Percentiles rank a stretch among this genome's conserved stretches.
These are phyloP conservation scores for Penicillium simplicissimum DNA, from an alignment of 495 filamentous ascomycete genomes.

Conservation along the genomic window DNA sequence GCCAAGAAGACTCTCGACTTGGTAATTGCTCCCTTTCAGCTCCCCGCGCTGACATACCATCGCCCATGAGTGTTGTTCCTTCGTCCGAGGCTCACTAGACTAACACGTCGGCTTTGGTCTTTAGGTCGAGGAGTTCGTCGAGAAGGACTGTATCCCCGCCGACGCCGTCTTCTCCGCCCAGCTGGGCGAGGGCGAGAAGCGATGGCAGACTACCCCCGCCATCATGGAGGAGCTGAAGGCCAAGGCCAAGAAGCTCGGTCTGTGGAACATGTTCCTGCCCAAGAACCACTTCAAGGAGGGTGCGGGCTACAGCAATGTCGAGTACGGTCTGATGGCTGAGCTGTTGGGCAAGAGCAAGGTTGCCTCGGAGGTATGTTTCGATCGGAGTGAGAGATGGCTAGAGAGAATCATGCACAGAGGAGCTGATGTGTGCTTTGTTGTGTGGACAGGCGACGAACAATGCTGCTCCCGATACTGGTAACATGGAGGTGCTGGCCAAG, in stretches of 20 bases:
- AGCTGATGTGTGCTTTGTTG: neutral
- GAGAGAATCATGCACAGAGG: neutral
- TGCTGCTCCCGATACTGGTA: conserved; percentile 88
- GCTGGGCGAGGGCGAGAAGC: conserved; percentile 68
- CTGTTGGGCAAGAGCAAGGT: conserved; percentile 76
- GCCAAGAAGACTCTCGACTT: conserved; percentile 73
- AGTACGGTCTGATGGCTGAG: conserved; percentile 93
- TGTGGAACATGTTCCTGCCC: conserved; percentile 98
- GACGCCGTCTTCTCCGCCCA: conserved; percentile 77
- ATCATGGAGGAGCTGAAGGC: conserved; percentile 87
- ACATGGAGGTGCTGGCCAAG: conserved; percentile 95
- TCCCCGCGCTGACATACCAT: neutral
- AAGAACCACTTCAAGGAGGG: conserved; percentile 94
- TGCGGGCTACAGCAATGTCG: conserved; percentile 85
- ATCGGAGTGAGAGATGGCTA: neutral
- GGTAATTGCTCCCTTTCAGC: conserved; percentile 35
- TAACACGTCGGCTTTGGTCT: neutral
- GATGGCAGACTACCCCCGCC: conserved; percentile 76
- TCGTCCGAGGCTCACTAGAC: neutral
- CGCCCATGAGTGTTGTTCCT: neutral
- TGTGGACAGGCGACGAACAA: conserved; percentile 75
- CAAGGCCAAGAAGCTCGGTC: conserved; percentile 77
- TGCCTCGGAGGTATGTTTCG: conserved; percentile 64
- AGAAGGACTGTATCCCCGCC: conserved; percentile 90
- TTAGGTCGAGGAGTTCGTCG: conserved; percentile 91